Evolutionary conservation across 257 asterid genomes (phyloP).

Genomic region (Solanum clarkiae): DNA sequence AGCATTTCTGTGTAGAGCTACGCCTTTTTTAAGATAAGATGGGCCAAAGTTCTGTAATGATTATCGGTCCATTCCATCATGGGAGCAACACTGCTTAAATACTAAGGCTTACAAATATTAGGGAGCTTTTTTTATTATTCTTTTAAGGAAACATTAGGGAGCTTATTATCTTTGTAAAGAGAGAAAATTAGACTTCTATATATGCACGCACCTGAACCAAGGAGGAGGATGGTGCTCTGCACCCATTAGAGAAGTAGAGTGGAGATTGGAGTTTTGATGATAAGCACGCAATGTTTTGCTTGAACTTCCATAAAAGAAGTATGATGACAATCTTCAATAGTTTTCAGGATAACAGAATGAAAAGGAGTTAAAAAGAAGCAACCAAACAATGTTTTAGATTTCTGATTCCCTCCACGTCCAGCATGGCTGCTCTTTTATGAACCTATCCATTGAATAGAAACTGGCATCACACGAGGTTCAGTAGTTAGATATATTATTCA

Average conservation of each 20-base stretch:
- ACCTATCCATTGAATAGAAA: no score
- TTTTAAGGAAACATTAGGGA: background rate
- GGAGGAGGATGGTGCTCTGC: slow-evolving; percentile 51
- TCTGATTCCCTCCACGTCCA: no score
- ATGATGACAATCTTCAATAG: slow-evolving; percentile 47
- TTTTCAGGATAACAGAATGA: slow-evolving; percentile 53
- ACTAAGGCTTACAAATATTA: background rate
- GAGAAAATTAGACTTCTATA: background rate
- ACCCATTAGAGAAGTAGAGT: slow-evolving; percentile 45
- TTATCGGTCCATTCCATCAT: slow-evolving; percentile 93
- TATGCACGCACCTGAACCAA: slow-evolving; percentile 77
- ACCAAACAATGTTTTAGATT: slow-evolving; percentile 37
- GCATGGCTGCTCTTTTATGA: no score
- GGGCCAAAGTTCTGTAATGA: slow-evolving; percentile 81
- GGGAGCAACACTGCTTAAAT: slow-evolving; percentile 58
- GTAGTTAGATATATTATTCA: no score
- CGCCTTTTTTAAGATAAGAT: slow-evolving; percentile 60
- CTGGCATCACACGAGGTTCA: no score
- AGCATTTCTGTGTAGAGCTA: slow-evolving; percentile 94
- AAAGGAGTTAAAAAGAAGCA: slow-evolving; percentile 67
- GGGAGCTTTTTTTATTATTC: background rate
- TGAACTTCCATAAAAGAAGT: slow-evolving; percentile 19
- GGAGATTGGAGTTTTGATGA: slow-evolving; percentile 27
- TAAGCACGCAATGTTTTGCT: slow-evolving; percentile 19
- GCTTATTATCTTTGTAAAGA: background rate